These are phyloP conservation scores for Guillardia theta DNA, from an alignment of 78 protist genomes.

Conservation along the genomic window DNA sequence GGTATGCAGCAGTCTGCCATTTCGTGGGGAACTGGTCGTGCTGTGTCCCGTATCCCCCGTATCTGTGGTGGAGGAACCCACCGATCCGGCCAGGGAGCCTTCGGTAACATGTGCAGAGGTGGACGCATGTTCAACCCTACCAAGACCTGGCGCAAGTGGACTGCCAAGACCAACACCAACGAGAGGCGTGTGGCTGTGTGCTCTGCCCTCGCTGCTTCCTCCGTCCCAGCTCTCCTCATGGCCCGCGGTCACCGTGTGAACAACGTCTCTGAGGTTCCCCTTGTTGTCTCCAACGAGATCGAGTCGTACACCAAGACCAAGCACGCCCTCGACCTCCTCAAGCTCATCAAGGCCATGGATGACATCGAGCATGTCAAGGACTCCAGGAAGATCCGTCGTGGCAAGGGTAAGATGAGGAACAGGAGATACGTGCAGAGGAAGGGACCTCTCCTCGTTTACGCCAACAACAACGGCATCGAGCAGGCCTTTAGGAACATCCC, in stretches of 20 bases:
- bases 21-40: constrained; percentile 99
- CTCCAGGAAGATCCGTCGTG: constrained; percentile 85
- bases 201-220: constrained; percentile 99
- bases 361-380: constrained; percentile 85
- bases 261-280: constrained; percentile 92
- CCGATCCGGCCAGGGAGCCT: constrained; percentile 99
- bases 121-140: constrained; percentile 99
- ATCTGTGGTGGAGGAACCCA: constrained; percentile 98
- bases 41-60: constrained; percentile 99
- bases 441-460: constrained; percentile 97
- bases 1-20: constrained; percentile 97
- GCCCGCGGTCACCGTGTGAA: constrained; percentile 98
- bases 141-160: constrained; percentile 97
- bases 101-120: constrained; percentile 93
- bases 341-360: constrained; percentile 80
- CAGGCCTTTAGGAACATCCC: constrained; percentile 96
- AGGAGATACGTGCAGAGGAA: constrained; percentile 91
- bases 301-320: constrained; percentile 86
- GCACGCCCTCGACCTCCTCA: constrained; percentile 89
- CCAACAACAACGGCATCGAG: constrained; percentile 75
- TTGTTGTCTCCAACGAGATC: constrained; percentile 84
- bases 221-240: constrained; percentile 94
- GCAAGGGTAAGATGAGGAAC: constrained; percentile 97
- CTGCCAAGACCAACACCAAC: constrained; percentile 90
- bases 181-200: constrained; percentile 93